Evolutionary conservation across 169 alveolate genomes (phyloP).

Genomic region (Cryptosporidium xiaoi): DNA sequence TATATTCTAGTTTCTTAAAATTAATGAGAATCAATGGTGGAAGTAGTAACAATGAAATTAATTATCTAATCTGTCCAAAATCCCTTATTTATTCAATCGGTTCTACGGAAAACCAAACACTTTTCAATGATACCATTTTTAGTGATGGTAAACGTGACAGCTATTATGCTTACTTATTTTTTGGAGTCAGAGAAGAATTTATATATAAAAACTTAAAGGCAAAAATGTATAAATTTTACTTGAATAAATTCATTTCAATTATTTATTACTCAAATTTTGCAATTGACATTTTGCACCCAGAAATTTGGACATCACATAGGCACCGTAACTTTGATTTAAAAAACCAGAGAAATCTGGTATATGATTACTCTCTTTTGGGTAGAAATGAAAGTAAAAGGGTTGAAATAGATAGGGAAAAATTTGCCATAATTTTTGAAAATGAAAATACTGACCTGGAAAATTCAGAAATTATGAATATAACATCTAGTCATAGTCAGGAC

Average conservation of each 20-base stretch:
- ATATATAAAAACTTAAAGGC: neutral
- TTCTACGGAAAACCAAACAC: neutral
- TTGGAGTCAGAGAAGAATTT: slow-evolving; percentile 57
- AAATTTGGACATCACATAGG: slow-evolving; percentile 39
- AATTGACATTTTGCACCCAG: slow-evolving; percentile 19
- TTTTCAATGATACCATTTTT: neutral
- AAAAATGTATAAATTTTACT: slow-evolving; percentile 3
- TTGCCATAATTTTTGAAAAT: neutral
- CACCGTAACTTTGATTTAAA: neutral
- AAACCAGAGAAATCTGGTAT: neutral
- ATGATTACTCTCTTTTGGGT: slow-evolving; percentile 27
- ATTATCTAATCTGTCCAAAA: slow-evolving; percentile 16
- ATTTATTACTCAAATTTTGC: neutral
- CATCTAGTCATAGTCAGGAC: neutral
- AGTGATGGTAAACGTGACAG: neutral
- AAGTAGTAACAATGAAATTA: neutral
- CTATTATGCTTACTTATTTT: slow-evolving; percentile 16
- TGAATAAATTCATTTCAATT: slow-evolving; percentile 2
- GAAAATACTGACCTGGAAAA: slow-evolving; percentile 10
- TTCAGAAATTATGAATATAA: slow-evolving; percentile 16
- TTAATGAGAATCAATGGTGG: neutral
- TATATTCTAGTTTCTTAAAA: slow-evolving; percentile 22
- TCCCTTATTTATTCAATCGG: neutral
- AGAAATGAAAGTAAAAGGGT: slow-evolving; percentile 5
- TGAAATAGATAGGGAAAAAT: neutral